These are phyloP conservation scores for Podospora didyma DNA, from an alignment of 495 filamentous ascomycete genomes.

Conservation along the genomic window DNA sequence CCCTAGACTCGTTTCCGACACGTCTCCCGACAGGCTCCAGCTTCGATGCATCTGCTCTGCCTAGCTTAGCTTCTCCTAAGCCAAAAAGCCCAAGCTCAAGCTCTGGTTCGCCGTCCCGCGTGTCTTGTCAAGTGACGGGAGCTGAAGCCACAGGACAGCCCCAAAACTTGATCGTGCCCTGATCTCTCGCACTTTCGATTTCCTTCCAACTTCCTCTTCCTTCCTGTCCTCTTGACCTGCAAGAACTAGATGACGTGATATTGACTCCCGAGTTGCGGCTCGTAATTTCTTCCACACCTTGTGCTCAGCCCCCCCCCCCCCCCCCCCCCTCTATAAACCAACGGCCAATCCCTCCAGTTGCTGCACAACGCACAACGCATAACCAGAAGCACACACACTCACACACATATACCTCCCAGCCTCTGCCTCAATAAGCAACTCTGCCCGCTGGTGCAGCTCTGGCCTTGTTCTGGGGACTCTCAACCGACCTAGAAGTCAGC, in stretches of 20 bases:
- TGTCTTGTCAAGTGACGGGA: constrained; percentile 27
- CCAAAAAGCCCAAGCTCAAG: constrained; percentile 9
- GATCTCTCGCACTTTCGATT: constrained; percentile 5
- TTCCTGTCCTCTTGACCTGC: constrained; percentile 13
- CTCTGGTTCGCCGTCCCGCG: constrained; percentile 20
- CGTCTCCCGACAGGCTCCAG: constrained; percentile 22
- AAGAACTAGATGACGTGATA: constrained; percentile 28
- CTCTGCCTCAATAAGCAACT: neutral
- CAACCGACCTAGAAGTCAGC: constrained; percentile 3
- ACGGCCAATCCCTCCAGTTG: neutral
- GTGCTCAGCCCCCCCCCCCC: neutral
- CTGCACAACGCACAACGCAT: too few relatives aligned
- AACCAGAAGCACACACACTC: too few relatives aligned
- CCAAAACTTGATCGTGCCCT: constrained; percentile 21
- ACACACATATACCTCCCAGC: neutral
- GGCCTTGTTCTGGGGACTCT: neutral
- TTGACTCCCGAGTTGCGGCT: constrained; percentile 10
- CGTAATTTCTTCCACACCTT: constrained; percentile 8
- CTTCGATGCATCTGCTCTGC: constrained; percentile 11
- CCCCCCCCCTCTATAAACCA: neutral
- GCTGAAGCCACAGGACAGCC: constrained; percentile 18
- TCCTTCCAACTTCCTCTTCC: constrained; percentile 27
- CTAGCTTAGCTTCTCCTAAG: constrained; percentile 15
- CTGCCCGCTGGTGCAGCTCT: neutral
- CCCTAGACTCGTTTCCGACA: constrained; percentile 29